A percentile compares a stretch with the other conserved stretches of the same genome.
Conservation (phyloP, 78 protist species). For the Planoprotostelium fungivorum region DNA sequence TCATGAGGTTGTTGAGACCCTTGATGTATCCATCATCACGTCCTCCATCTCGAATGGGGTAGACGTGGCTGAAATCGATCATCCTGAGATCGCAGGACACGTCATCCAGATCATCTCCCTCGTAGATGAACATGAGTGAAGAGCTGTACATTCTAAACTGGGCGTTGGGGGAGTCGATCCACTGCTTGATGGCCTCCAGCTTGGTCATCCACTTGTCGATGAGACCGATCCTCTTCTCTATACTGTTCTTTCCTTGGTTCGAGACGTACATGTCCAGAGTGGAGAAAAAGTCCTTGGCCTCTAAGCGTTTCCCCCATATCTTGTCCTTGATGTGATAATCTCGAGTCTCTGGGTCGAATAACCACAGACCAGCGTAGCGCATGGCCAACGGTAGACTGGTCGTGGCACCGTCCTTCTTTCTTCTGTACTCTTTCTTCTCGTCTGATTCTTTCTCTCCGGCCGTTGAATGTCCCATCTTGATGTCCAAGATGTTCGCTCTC, state of each 20-base stretch:
- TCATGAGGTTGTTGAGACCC: conserved; percentile 18
- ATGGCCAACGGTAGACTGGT: not conserved
- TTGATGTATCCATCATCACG: conserved; percentile 12
- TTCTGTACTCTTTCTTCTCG: not conserved
- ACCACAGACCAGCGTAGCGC: not conserved
- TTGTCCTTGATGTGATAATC: not conserved
- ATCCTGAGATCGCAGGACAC: conserved; percentile 18
- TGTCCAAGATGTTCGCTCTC: not conserved
- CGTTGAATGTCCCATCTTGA: not conserved
- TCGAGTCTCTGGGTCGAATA: not conserved
- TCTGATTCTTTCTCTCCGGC: not conserved
- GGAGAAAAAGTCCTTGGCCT: not conserved
- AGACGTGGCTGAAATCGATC: conserved; percentile 60
- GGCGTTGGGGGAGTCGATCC: not conserved
- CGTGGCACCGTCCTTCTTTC: not conserved
- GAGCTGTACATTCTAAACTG: not conserved
- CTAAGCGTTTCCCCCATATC: not conserved
- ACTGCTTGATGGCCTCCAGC: not conserved
- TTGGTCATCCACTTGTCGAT: not conserved
- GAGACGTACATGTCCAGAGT: not conserved
- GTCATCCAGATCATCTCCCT: not conserved
- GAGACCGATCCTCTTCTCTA: not conserved
- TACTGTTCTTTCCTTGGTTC: not conserved
- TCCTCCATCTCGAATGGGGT: not conserved
- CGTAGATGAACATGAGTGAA: not conserved